Percentiles rank a stretch among this genome's conserved stretches.
phyloP scores from a whole-genome alignment of 805 yeast genomes.

The Barnettozyma salicaria region DNA sequence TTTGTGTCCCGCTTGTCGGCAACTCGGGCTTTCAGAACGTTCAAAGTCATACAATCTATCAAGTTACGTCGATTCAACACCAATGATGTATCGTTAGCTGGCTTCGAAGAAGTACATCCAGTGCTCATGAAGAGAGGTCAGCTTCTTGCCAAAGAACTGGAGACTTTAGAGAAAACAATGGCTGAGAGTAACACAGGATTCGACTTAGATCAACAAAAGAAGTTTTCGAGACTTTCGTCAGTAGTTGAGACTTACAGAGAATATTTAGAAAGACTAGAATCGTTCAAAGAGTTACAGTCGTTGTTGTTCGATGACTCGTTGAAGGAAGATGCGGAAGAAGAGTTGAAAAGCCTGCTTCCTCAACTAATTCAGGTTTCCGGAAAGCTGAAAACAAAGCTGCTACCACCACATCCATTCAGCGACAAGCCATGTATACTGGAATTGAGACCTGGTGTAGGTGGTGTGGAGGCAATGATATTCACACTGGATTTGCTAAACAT shows the following conservation, averaged over 20 bases:
- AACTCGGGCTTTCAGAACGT: too few species aligned
- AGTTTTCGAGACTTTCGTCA: constrained; percentile 39
- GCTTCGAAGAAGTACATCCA: constrained; percentile 40
- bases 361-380: constrained; percentile 36
- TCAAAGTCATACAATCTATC: too few species aligned
- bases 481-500: constrained; percentile 72
- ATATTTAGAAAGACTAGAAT: constrained; percentile 28
- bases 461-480: constrained; percentile 86
- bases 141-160: constrained; percentile 35
- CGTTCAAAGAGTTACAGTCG: constrained; percentile 36
- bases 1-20: too few species aligned
- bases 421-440: constrained; percentile 78
- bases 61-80: too few species aligned
- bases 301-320: constrained; percentile 43
- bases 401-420: constrained; percentile 73
- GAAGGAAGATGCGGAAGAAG: constrained; percentile 55
- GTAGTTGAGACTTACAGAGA: constrained; percentile 37
- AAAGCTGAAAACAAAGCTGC: constrained; percentile 47
- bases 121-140: constrained; percentile 44
- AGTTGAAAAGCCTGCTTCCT: constrained; percentile 44
- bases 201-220: constrained; percentile 43
- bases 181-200: constrained; percentile 36
- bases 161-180: constrained; percentile 35
- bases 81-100: constrained; percentile 6
- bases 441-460: constrained; percentile 94